phyloP scores from a whole-genome alignment of 352 stramenopile genomes.

The Phytophthora megakarya region DNA sequence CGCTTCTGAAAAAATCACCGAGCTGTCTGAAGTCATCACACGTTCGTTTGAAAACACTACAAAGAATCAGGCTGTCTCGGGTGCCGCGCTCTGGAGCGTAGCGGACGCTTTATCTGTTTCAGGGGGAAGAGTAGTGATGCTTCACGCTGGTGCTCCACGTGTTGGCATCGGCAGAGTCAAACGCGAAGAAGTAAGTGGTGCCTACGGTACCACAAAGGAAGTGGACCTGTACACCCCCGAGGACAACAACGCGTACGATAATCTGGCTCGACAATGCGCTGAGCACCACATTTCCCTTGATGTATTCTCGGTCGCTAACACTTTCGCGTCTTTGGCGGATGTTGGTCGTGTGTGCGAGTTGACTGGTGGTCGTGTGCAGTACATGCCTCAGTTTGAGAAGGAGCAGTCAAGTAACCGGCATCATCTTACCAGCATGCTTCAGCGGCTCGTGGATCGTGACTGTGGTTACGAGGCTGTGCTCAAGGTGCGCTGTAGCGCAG shows the following conservation, averaged over 20 bases:
- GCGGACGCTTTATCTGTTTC: constrained; percentile 67
- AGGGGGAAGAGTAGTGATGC: constrained; percentile 73
- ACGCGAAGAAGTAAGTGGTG: constrained; percentile 77
- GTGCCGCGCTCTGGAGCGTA: constrained; percentile 77
- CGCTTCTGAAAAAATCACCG: constrained; percentile 68
- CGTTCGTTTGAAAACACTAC: constrained; percentile 70
- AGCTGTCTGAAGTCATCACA: constrained; percentile 71
- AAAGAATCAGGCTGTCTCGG: constrained; percentile 81
- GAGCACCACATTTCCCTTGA: constrained; percentile 86
- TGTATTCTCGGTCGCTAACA: constrained; percentile 85
- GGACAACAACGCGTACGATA: constrained; percentile 72
- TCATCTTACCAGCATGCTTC: constrained; percentile 76
- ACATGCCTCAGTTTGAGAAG: constrained; percentile 89
- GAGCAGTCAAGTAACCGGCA: constrained; percentile 81
- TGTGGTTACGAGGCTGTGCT: constrained; percentile 87
- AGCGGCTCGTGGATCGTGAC: constrained; percentile 74
- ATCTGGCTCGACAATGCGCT: constrained; percentile 65
- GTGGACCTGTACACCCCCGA: constrained; percentile 84
- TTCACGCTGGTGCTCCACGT: constrained; percentile 76
- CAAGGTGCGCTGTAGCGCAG: constrained; percentile 87
- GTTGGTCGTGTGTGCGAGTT: constrained; percentile 82
- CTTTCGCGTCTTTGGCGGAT: constrained; percentile 82
- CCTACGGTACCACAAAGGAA: constrained; percentile 86
- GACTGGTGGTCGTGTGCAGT: constrained; percentile 84
- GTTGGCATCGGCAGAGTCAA: constrained; percentile 79